Percentiles rank a stretch among this genome's conserved stretches.
Conservation (phyloP, 495 filamentous ascomycete genomes). For the Aspergillus saccharolyticus region DNA sequence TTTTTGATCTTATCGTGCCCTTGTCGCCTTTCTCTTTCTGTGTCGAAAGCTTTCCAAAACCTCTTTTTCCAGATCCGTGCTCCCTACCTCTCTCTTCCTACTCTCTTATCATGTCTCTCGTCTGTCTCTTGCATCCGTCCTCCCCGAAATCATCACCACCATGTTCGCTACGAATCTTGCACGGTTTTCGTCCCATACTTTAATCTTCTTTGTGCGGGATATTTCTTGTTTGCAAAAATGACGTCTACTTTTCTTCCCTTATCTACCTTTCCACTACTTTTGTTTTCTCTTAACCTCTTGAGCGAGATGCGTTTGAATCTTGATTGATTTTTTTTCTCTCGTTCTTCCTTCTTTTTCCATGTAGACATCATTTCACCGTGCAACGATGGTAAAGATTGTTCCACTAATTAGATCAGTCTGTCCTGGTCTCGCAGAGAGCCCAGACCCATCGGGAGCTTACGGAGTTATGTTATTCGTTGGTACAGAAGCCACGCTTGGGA, state of each 20-base stretch:
- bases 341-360: conserved; percentile 11
- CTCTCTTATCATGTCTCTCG: conserved; percentile 6
- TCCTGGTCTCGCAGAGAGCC: not conserved
- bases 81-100: conserved; percentile 5
- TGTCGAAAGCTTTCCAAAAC: conserved; percentile 25
- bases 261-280: conserved; percentile 1
- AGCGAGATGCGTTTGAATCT: conserved; percentile 8
- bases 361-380: conserved; percentile 1
- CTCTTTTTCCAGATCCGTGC: not conserved
- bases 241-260: conserved; percentile 2
- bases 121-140: conserved; percentile 20
- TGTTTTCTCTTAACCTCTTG: conserved; percentile 14
- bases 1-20: conserved; percentile 15
- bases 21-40: conserved; percentile 13
- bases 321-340: conserved; percentile 8
- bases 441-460: not conserved
- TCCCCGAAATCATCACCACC: not conserved
- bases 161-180: not conserved
- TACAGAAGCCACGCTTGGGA: not conserved
- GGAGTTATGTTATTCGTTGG: not conserved
- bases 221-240: not conserved
- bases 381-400: not conserved
- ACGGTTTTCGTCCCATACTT: conserved; percentile 7
- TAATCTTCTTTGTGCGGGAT: conserved; percentile 11
- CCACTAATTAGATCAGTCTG: not conserved